These are phyloP conservation scores for Pythium aristosporum DNA, from an alignment of 352 stramenopile species.

Conservation along the genomic window DNA sequence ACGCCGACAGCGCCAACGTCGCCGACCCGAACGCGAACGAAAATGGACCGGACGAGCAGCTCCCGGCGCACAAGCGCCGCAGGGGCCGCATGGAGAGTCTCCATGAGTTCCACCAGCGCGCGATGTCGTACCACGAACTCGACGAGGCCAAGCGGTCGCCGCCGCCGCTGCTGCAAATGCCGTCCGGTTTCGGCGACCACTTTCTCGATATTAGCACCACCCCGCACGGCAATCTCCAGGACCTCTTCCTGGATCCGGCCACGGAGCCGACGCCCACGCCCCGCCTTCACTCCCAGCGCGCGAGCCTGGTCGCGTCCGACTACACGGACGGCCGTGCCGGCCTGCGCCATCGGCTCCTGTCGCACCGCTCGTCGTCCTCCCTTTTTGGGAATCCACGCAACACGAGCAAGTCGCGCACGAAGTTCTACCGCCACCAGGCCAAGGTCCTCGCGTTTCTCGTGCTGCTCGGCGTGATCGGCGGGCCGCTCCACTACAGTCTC, in stretches of 20 bases:
- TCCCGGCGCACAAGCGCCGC: conserved; percentile 68
- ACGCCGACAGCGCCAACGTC: background rate
- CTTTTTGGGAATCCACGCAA: conserved; percentile 61
- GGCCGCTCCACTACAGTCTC: conserved; percentile 74
- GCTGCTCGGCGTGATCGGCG: conserved; percentile 77
- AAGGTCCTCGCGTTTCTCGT: conserved; percentile 78
- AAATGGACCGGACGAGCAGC: conserved; percentile 32
- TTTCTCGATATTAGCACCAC: conserved; percentile 15
- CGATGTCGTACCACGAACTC: conserved; percentile 46
- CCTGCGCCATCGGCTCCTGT: conserved; percentile 34
- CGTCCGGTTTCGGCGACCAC: background rate
- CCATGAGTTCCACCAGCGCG: conserved; percentile 83
- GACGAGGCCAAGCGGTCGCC: conserved; percentile 20
- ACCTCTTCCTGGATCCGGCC: conserved; percentile 20
- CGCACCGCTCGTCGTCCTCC: conserved; percentile 48
- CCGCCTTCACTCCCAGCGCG: background rate
- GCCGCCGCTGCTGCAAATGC: conserved; percentile 8
- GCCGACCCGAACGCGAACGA: background rate
- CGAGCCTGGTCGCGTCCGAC: conserved; percentile 23
- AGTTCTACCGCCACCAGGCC: conserved; percentile 63
- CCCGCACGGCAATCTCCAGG: conserved; percentile 12
- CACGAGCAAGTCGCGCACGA: conserved; percentile 36
- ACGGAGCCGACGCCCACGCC: conserved; percentile 2
- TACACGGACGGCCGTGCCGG: conserved; percentile 47
- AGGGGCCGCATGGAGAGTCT: conserved; percentile 71